Base-by-base conservation (phyloP, 352 stramenopile species). In the Globisporangium spiculum region DNA sequence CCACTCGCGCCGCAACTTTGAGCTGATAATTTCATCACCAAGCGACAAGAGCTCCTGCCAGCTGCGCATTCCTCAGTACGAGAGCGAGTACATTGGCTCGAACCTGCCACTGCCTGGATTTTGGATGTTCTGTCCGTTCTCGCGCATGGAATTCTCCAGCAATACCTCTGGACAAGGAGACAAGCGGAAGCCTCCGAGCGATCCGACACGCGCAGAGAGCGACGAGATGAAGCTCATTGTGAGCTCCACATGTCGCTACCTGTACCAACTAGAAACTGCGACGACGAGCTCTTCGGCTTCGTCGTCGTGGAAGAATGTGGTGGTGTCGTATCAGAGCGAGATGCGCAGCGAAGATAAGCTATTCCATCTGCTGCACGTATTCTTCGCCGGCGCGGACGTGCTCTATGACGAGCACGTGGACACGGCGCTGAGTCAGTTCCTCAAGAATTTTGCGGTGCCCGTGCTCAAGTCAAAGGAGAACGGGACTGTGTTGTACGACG, bases 141-240 rank as follows among this genome's bases (percentile, higher is more conserved):
- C 85, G 10, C 80, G 80, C 10, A 82, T 91, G 41, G 83, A 91
- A 58, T 89, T 88, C 60, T 67, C 66, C 20, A 84, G 53, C 41
- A 38, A 36, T 48, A n/a, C 56, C 65, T 9, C 63, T 55, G 4
- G 36, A n/a, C n/a, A 22, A 62, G 14, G 26, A 34, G 34, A 27
- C 3, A 36, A 58, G 61, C 44, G 44, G 26, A 67, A 67, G 44
- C 27, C 32, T 18, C 22, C 36, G 4, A 60, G 22, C 22, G 73
- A 46, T 20, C 81, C 81, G 0, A 78, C 81, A 3, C 75, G 73
- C 10, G 79, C 84, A 0, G 75, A 90, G 68, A 85, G 73, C 60
- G 76, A 85, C 9, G 84, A 92, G 67, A 88, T 92, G 75, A 89
- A 88, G 72, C 69, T 92, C 5, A 84, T 92, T 38, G 75, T 92